Evolutionary conservation across 2,329 filamentous ascomycete genomes (phyloP), one percentile per base, ranked within the genome.

Genomic region (Xylariaceae sp.): DNA sequence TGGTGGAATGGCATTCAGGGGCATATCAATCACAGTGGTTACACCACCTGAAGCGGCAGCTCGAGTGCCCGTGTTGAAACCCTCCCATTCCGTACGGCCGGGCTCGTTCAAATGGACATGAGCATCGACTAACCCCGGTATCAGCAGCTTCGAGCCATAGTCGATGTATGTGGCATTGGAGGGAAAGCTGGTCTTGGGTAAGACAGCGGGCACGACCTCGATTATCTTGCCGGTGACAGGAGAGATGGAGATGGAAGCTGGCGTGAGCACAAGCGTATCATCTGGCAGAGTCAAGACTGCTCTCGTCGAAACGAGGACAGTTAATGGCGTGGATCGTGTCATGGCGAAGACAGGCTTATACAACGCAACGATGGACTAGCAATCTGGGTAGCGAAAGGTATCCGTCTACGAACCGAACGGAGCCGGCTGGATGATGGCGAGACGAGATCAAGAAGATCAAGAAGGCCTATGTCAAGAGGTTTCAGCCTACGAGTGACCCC

Each of bases 91-190:
- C 55, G 93, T 97, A 59, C 94, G 85, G 48, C 94, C 94, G 0
- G 94, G 94, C 77, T 99, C 94, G 71, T 97, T 97, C 68, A 97
- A 84, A 77, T 99, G 94, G 44, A 99, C 94, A 74, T 99, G 94
- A 42, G 94, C 93, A 73, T 99, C 94, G 15, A 99, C 93, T 35
- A 99, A 80, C 17, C 94, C 94, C 0, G 94, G 94, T 39, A 97
- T 81, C 45, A 99, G 79, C 51, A 97, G 82, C 74, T 88, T 83
- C 9, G 93, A 91, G 18, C 89, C 90, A 76, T 96, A 87, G 78
- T 99, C 88, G 66, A 84, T 82, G 74, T 97, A 97, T 4, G 81
- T 79, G 6, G 88, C 86, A 45, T 83, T 85, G 0, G 80, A 71
- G 1, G 92, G 88, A 73, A 97, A 97, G 48, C 85, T 82, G 4